Evolutionary conservation across 2,329 filamentous ascomycete species (phyloP).

Genomic region (Penicillium sp.): DNA sequence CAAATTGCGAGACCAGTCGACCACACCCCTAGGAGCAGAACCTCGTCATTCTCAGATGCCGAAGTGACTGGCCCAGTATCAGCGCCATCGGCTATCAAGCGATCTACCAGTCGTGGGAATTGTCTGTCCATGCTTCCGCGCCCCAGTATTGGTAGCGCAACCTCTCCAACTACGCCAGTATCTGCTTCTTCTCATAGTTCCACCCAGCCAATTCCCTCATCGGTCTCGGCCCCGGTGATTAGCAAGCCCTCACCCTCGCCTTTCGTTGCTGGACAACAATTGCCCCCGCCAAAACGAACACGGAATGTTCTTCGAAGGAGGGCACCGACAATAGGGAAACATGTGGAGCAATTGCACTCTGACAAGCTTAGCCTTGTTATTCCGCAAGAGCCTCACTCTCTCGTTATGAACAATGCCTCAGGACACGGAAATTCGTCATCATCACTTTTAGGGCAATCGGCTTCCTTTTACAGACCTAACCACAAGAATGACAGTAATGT

Average conservation of each 20-base stretch:
- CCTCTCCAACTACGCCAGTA: slow-evolving; percentile 13
- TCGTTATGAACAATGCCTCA: slow-evolving; percentile 13
- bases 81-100: slow-evolving; percentile 17
- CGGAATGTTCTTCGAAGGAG: slow-evolving; percentile 38
- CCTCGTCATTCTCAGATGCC: slow-evolving; percentile 25
- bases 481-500: slow-evolving; percentile 11
- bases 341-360: slow-evolving; percentile 19
- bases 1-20: slow-evolving; percentile 23
- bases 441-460: slow-evolving; percentile 6
- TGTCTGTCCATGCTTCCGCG: slow-evolving; percentile 26
- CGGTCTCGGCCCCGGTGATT: slow-evolving; percentile 12
- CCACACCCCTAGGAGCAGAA: slow-evolving; percentile 16
- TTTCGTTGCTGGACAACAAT: slow-evolving; percentile 12
- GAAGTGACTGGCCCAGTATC: slow-evolving; percentile 18
- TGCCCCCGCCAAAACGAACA: slow-evolving; percentile 19
- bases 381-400: slow-evolving; percentile 16
- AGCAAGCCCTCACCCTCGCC: slow-evolving; percentile 9
- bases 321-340: slow-evolving; percentile 34
- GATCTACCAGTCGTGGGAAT: slow-evolving; percentile 15
- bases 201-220: slow-evolving; percentile 9
- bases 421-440: slow-evolving; percentile 8
- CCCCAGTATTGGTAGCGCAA: slow-evolving; percentile 18
- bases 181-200: slow-evolving; percentile 10
- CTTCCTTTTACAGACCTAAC: slow-evolving; percentile 12
- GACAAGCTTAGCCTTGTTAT: slow-evolving; percentile 30